phyloP scores from a whole-genome alignment of 345 rosid genomes.

The Pugionium dolabratum region DNA sequence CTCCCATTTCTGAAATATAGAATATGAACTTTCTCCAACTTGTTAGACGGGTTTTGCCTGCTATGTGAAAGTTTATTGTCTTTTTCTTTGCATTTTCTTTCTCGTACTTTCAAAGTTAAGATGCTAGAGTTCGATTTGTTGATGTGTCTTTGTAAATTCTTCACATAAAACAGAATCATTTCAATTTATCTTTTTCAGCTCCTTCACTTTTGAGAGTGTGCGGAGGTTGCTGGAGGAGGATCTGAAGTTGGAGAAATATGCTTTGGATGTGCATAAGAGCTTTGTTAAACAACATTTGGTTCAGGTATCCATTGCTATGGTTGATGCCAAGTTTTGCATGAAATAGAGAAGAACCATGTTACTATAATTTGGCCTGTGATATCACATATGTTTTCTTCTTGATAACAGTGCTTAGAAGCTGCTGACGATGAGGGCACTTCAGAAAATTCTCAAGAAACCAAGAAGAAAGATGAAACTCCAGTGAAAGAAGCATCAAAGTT shows the following conservation, averaged over 20 bases:
- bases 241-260: conserved; percentile 61
- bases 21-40: too few species aligned
- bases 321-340: neutral
- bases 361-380: neutral
- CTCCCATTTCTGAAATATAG: too few species aligned
- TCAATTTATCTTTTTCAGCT: conserved; percentile 42
- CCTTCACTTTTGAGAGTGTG: conserved; percentile 78
- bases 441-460: conserved; percentile 48
- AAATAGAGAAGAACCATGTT: conserved; percentile 2
- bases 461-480: conserved; percentile 42
- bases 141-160: neutral
- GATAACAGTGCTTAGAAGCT: conserved; percentile 45
- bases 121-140: too few species aligned
- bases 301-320: conserved; percentile 11
- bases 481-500: conserved; percentile 42
- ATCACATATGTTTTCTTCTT: neutral
- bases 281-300: conserved; percentile 62
- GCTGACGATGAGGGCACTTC: conserved; percentile 47
- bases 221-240: conserved; percentile 87
- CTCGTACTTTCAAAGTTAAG: too few species aligned
- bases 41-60: too few species aligned
- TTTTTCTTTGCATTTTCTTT: too few species aligned
- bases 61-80: too few species aligned
- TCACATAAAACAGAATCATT: conserved; percentile 6
- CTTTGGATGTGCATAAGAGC: conserved; percentile 79